Conservation (phyloP, 2,329 filamentous ascomycete species). For the Verruconis gallopava region DNA sequence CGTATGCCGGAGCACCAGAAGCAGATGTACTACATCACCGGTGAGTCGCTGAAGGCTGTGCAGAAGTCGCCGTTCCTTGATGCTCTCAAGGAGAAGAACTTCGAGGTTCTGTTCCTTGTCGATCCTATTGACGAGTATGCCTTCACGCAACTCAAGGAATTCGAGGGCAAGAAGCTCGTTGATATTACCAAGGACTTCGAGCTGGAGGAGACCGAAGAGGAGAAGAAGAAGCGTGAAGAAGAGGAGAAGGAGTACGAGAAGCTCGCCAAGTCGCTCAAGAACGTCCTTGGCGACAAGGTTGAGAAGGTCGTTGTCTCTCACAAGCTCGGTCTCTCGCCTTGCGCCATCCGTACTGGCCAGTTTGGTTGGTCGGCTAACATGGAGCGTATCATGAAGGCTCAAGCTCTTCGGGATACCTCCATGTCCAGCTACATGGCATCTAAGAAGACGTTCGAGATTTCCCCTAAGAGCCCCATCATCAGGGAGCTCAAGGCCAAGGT, state of each 20-base stretch:
- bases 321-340: conserved; percentile 90
- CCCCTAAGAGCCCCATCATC: conserved; percentile 94
- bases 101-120: conserved; percentile 98
- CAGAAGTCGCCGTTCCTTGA: conserved; percentile 98
- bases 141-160: conserved; percentile 99
- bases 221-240: conserved; percentile 89
- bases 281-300: conserved; percentile 96
- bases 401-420: conserved; percentile 98
- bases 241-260: conserved; percentile 98
- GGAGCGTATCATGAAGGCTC: conserved; percentile 99
- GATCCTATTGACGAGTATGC: conserved; percentile 99
- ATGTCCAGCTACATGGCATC: conserved; percentile 99
- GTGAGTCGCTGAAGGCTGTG: conserved; percentile 97
- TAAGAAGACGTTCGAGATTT: conserved; percentile 99
- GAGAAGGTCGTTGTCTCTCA: conserved; percentile 99
- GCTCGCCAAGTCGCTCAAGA: conserved; percentile 96
- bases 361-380: conserved; percentile 99
- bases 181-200: conserved; percentile 99
- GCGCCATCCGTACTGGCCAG: conserved; percentile 97
- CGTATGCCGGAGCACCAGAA: conserved; percentile 99
- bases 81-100: conserved; percentile 96
- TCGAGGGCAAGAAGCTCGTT: conserved; percentile 99
- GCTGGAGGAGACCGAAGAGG: conserved; percentile 98
- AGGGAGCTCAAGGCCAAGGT: conserved; percentile 99
- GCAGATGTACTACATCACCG: conserved; percentile 99